phyloP scores from a whole-genome alignment of 208 protist species.

The Histomonas meleagridis region DNA sequence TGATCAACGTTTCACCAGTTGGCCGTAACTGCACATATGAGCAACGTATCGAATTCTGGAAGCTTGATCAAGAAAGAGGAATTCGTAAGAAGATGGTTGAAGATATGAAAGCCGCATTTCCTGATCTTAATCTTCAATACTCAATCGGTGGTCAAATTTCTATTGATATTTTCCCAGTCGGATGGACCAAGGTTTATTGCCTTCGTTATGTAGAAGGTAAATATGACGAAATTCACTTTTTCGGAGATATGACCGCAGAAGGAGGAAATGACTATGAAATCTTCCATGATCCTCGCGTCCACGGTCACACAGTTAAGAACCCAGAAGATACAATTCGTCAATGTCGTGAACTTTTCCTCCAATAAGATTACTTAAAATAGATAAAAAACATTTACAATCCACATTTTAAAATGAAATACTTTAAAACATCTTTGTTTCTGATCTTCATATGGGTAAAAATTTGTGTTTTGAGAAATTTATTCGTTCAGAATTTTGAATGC shows the following conservation, averaged over 20 bases:
- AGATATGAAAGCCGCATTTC: constrained; percentile 64
- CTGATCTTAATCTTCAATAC: constrained; percentile 69
- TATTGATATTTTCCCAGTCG: constrained; percentile 95
- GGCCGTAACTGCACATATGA: constrained; percentile 89
- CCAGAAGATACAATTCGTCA: constrained; percentile 41
- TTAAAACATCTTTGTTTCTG: no score
- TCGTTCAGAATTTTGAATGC: no score
- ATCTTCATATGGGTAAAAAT: no score
- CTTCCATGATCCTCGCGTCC: constrained; percentile 61
- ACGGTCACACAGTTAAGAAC: constrained; percentile 45
- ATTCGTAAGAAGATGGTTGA: constrained; percentile 78
- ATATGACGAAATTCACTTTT: constrained; percentile 95
- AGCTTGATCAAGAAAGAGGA: constrained; percentile 82
- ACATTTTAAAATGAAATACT: no score
- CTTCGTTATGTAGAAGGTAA: constrained; percentile 67
- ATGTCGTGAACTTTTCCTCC: background rate
- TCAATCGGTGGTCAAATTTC: constrained; percentile 93
- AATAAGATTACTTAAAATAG: no score
- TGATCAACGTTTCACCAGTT: constrained; percentile 97
- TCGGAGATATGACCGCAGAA: constrained; percentile 91
- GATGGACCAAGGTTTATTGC: constrained; percentile 99
- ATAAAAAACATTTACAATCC: no score
- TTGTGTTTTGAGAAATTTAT: no score
- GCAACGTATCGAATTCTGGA: constrained; percentile 88
- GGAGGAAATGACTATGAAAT: constrained; percentile 99